These are phyloP conservation scores for Xanthoconium purpureum DNA, from an alignment of 768 basidiomycete species.

Conservation along the genomic window DNA sequence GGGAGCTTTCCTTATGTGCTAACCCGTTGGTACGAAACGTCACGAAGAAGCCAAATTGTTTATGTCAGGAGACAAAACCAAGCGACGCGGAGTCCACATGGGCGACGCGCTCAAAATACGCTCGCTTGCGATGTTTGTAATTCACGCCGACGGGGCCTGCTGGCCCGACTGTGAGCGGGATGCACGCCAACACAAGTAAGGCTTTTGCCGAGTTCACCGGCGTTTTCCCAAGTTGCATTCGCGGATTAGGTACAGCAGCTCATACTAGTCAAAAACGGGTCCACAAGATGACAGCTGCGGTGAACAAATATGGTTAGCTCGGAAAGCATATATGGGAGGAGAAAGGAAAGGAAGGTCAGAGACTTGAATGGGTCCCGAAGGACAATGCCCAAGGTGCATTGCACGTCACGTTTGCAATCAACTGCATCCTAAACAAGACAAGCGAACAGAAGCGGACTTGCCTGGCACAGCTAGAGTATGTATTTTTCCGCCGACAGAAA, in stretches of 20 bases:
- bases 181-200: neutral
- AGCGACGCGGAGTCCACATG: neutral
- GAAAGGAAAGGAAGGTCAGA: constrained; percentile 43
- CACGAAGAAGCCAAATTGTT: neutral
- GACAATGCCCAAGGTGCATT: constrained; percentile 54
- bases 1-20: constrained; percentile 3
- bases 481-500: neutral
- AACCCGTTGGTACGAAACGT: neutral
- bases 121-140: neutral
- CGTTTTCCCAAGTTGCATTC: constrained; percentile 1
- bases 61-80: neutral
- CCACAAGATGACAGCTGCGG: neutral
- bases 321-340: neutral
- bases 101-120: neutral
- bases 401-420: constrained; percentile 55
- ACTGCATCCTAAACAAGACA: constrained; percentile 41
- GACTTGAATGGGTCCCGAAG: constrained; percentile 83
- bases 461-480: neutral
- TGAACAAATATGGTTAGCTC: constrained; percentile 16
- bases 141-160: neutral
- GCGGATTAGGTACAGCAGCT: constrained; percentile 16
- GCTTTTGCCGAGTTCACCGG: neutral
- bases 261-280: neutral
- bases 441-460: constrained; percentile 8
- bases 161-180: neutral